Percentiles rank a stretch among this genome's conserved stretches.
Conservation (phyloP, 108 stramenopile genomes). For the Epithemia pelagica region DNA sequence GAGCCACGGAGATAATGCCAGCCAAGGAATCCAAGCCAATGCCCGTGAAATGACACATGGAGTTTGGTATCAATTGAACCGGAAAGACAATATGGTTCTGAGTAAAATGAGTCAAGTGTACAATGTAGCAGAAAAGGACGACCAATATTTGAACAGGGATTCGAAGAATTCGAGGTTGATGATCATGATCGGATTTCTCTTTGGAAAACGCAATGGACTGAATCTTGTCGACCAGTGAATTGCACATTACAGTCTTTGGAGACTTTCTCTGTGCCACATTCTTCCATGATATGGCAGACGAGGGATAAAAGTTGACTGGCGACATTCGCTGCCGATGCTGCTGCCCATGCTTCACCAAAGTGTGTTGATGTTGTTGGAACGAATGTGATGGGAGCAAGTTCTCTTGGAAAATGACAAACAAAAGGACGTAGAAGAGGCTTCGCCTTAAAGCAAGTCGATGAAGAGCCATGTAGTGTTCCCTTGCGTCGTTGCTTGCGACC, state of each 20-base stretch:
- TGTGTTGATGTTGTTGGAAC: too few relatives aligned
- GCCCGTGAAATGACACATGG: slow-evolving; percentile 69
- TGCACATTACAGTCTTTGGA: not conserved
- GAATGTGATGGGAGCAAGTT: too few relatives aligned
- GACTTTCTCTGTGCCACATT: not conserved
- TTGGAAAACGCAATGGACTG: not conserved
- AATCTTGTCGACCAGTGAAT: not conserved
- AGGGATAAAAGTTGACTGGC: too few relatives aligned
- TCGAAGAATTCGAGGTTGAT: not conserved
- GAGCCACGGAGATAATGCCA: slow-evolving; percentile 50
- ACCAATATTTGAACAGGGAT: slow-evolving; percentile 30
- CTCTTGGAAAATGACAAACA: too few relatives aligned
- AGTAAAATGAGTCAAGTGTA: slow-evolving; percentile 66
- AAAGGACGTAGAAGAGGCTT: too few relatives aligned
- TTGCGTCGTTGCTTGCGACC: too few relatives aligned
- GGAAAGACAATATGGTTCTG: slow-evolving; percentile 76
- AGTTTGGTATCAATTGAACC: slow-evolving; percentile 78
- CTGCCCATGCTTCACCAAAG: too few relatives aligned
- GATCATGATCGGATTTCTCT: not conserved
- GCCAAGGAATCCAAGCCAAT: slow-evolving; percentile 78
- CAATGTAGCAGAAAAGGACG: slow-evolving; percentile 37
- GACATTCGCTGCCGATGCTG: too few relatives aligned
- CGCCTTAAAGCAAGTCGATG: too few relatives aligned
- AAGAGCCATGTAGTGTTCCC: too few relatives aligned
- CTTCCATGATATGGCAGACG: too few relatives aligned